Percentiles rank a stretch among this genome's conserved stretches.
Conservation (phyloP, 192 early-diverging fungal genomes). For the Phlyctochytrium planicorne region DNA sequence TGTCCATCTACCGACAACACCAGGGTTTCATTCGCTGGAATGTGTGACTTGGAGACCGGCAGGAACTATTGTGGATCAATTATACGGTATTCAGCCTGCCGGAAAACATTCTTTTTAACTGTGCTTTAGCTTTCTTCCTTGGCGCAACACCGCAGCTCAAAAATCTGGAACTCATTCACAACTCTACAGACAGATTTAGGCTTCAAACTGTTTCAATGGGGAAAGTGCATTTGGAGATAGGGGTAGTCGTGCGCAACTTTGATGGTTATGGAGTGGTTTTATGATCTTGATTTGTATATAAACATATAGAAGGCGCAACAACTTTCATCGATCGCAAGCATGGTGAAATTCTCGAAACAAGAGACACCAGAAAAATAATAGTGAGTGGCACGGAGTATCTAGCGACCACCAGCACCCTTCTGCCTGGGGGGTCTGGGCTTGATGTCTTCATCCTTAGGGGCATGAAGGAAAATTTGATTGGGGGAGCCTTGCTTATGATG, state of each 20-base stretch:
- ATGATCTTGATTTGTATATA: background rate
- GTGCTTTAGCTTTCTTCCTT: conserved; percentile 48
- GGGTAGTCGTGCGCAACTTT: conserved; percentile 48
- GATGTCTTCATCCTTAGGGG: conserved; percentile 74
- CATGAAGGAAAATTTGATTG: conserved; percentile 79
- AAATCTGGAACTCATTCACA: conserved; percentile 46
- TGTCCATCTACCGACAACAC: conserved; percentile 51
- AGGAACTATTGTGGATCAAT: conserved; percentile 39
- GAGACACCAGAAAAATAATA: too few relatives aligned
- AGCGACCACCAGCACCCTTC: conserved; percentile 32
- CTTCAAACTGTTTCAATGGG: conserved; percentile 53
- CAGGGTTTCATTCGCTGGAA: conserved; percentile 50
- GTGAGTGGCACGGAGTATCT: too few relatives aligned
- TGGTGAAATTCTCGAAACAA: background rate
- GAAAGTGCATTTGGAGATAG: conserved; percentile 49
- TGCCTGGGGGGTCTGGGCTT: conserved; percentile 69
- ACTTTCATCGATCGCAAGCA: background rate
- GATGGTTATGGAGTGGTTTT: conserved; percentile 39
- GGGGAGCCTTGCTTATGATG: conserved; percentile 55
- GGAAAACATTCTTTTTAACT: conserved; percentile 2
- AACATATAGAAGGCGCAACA: background rate
- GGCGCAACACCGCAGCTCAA: conserved; percentile 50
- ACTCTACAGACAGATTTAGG: conserved; percentile 49
- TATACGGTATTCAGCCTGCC: conserved; percentile 52
- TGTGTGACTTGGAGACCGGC: conserved; percentile 53